Evolutionary conservation across 1,284 basidiomycete species (phyloP), one percentile per base, ranked within the genome.

Genomic region (Farysia itapuensis): DNA sequence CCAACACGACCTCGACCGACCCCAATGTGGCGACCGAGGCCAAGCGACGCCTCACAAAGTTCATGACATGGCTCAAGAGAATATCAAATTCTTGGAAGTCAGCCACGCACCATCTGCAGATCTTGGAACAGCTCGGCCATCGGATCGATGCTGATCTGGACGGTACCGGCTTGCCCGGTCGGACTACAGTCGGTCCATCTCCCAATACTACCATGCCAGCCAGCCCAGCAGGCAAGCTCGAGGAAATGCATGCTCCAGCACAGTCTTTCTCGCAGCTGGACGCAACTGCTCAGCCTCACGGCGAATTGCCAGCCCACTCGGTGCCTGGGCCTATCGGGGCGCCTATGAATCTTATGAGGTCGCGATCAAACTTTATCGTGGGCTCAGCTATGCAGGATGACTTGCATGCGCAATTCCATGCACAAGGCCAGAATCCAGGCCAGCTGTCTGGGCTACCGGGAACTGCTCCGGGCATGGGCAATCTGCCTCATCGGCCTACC

Each of bases 1-100:
- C 59, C 31, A 69, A 71, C 29, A 68, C 64, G 12, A 71, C 66
- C 4, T 64, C 59, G 20, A 50, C 41, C 8, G 64, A 71, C 21
- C 36, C 43, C 3, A 25, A 16, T 13, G 39, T 47, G 5, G 61
- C 51, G 16, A 5, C 25, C 7, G 57, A 59, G 33, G 68, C 68
- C 4, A 68, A 70, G 35, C 25, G 58, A n/a, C 40, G 59, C 28
- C 36, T 66, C 26, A 28, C 39, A 4, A 43, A 63, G 41, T 53
- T 66, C 20, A 66, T 66, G 63, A 46, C 53, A 2, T 63, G 58
- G 58, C 39, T 66, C 8, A 44, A 47, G 35, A 39, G 49, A 34
- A 61, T 61, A 39, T 58, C 58, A n/a, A 45, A 44, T 2, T 53
- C 58, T 19, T 63, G 53, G 47, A 40, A 52, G 33, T 50, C 51